Base-by-base conservation (phyloP, 2,329 filamentous ascomycete species). In the Mycogone perniciosa region DNA sequence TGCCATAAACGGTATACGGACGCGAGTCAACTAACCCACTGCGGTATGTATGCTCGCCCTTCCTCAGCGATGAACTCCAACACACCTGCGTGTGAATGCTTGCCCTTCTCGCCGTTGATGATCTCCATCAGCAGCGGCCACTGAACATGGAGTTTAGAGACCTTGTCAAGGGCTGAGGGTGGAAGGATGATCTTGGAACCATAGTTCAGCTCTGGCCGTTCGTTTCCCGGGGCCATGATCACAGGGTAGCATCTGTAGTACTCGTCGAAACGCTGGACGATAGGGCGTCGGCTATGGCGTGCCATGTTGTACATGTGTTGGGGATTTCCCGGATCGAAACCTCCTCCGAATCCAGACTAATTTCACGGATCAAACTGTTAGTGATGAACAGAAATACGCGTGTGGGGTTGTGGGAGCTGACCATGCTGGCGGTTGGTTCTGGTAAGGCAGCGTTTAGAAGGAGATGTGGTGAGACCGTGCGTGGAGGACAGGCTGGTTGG, bases 71-170 rank as follows among this genome's bases (percentile, higher is more conserved):
- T 93, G 65, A 99, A 99, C 70, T 99, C 93, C 56, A 99, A 71
- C 20, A 99, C 93, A 74, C 93, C 93, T 5, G 89, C 91, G 70
- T 99, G 93, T 29, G 92, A 93, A 66, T 87, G 85, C 66, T 79
- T 85, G 30, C 82, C 82, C 65, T 84, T 85, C 55, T 86, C 82
- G 27, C 91, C 90, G 65, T 97, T 99, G 61, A 89, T 87, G 58
- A 99, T 78, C 79, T 99, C 92, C 74, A 99, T 95, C 58, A 97
- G 81, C 76, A 99, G 88, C 6, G 93, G 93, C 75, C 96, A 99
- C 66, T 95, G 91, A 56, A 99, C 95, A 70, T 97, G 92, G 11
- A 99, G 76, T 64, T 91, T 82, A 11, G 93, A 96, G 60, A 99
- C 87, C 71, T 96, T 99, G 75, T 99, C 92, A 50, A 99, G 81